Conservation (phyloP, 2,329 filamentous ascomycete genomes). For the Apiospora pterosperma region DNA sequence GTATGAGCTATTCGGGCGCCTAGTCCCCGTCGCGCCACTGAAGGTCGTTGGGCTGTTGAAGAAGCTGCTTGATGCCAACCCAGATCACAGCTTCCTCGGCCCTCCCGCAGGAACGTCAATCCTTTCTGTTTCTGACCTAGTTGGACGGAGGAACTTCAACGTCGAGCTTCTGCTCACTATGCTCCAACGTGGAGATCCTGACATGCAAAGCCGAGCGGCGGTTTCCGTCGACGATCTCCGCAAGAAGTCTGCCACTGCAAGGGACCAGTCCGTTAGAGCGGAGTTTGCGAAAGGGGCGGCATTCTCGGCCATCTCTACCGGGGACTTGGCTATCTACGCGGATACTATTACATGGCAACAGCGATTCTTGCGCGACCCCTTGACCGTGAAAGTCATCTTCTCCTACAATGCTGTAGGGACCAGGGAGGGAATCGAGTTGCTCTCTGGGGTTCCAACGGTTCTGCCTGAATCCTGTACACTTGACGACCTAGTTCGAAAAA, state of each 20-base stretch:
- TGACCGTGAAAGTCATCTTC: constrained; percentile 6
- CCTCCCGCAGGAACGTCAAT: not conserved
- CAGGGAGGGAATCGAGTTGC: constrained; percentile 8
- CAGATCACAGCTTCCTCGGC: not conserved
- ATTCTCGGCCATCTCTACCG: constrained; percentile 13
- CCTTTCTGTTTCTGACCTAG: not conserved
- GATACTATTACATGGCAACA: constrained; percentile 15
- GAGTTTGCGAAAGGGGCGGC: constrained; percentile 8
- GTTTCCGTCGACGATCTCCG: not conserved
- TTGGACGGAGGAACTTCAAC: not conserved
- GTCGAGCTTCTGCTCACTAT: not conserved
- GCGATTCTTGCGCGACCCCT: constrained; percentile 11
- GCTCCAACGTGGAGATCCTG: not conserved
- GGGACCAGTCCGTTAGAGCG: not conserved
- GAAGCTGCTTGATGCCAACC: not conserved
- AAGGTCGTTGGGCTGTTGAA: not conserved
- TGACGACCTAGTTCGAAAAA: not conserved
- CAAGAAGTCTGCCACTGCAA: not conserved
- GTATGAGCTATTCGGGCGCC: not conserved
- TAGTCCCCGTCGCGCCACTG: not conserved
- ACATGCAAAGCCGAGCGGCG: not conserved
- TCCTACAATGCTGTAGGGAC: not conserved
- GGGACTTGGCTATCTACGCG: constrained; percentile 11
- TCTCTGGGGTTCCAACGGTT: constrained; percentile 11
- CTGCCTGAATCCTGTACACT: not conserved